Conservation (phyloP, 768 basidiomycete genomes). For the Termitomyces sp. region DNA sequence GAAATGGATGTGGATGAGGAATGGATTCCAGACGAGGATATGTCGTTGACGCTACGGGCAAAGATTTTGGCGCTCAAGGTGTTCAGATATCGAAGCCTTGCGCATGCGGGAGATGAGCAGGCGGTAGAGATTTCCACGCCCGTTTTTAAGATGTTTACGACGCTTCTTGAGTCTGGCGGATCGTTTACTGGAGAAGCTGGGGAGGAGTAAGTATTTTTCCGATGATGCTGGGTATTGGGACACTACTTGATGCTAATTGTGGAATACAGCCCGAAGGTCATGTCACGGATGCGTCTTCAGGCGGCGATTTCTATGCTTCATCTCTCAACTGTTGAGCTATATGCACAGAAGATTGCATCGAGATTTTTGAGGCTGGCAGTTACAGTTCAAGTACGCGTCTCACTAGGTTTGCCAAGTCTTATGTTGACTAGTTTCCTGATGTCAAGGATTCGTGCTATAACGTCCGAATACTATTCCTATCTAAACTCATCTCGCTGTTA, state of each 20-base stretch:
- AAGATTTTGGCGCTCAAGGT: slow-evolving; percentile 78
- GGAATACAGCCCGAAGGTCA: slow-evolving; percentile 45
- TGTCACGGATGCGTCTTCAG: slow-evolving; percentile 76
- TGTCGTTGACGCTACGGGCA: slow-evolving; percentile 54
- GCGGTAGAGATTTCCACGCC: slow-evolving; percentile 68
- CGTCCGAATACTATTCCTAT: slow-evolving; percentile 74
- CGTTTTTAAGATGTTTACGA: slow-evolving; percentile 68
- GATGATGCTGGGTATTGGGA: no score
- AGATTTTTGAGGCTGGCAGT: slow-evolving; percentile 69
- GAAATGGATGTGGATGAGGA: slow-evolving; percentile 60
- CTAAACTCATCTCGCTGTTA: slow-evolving; percentile 65
- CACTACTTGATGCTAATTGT: neutral
- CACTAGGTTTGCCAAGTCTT: neutral
- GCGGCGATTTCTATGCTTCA: slow-evolving; percentile 80
- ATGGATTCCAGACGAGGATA: slow-evolving; percentile 68
- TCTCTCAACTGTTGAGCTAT: slow-evolving; percentile 54
- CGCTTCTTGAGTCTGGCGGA: slow-evolving; percentile 66
- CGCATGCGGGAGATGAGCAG: slow-evolving; percentile 51
- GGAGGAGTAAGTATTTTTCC: slow-evolving; percentile 37
- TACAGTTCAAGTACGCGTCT: slow-evolving; percentile 62
- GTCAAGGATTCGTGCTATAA: slow-evolving; percentile 81
- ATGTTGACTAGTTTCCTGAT: neutral
- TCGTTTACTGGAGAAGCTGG: slow-evolving; percentile 39
- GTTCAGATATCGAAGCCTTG: slow-evolving; percentile 73
- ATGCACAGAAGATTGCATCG: slow-evolving; percentile 47